A percentile compares a stretch with the other conserved stretches of the same genome.
Conservation (phyloP, 1,284 basidiomycete species). For the Trichosporon coremiiforme region DNA sequence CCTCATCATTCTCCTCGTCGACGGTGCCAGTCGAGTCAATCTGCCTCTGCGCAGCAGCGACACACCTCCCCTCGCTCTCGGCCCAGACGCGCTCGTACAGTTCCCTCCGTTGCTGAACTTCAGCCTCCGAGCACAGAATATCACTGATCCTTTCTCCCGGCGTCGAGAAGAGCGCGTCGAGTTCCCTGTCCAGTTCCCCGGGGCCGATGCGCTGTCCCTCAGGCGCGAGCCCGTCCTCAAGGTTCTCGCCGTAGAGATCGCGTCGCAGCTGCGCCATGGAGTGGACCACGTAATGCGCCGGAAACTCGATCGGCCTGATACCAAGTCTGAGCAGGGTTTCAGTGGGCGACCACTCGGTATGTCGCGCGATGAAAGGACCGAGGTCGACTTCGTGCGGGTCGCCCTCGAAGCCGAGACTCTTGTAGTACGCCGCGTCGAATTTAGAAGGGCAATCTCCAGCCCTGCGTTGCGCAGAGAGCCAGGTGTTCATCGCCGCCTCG, state of each 20-base stretch:
- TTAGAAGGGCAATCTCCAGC: constrained; percentile 32
- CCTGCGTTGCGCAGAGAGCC: constrained; percentile 31
- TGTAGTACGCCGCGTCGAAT: constrained; percentile 35
- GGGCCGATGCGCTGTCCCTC: background rate
- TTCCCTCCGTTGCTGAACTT: constrained; percentile 1
- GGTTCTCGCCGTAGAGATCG: constrained; percentile 21
- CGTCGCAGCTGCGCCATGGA: constrained; percentile 31
- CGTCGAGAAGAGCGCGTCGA: constrained; percentile 28
- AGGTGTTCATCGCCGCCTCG: constrained; percentile 36
- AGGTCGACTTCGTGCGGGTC: constrained; percentile 35
- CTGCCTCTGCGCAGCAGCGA: background rate
- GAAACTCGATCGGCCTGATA: constrained; percentile 39
- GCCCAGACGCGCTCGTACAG: constrained; percentile 2
- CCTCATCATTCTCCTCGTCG: background rate
- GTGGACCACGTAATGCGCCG: constrained; percentile 37
- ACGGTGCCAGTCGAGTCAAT: background rate
- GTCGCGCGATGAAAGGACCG: constrained; percentile 32
- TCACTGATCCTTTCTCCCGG: constrained; percentile 24
- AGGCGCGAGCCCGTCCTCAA: constrained; percentile 19
- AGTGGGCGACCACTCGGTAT: constrained; percentile 37
- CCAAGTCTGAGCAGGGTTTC: constrained; percentile 42
- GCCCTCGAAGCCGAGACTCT: constrained; percentile 34
- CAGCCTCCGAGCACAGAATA: constrained; percentile 11
- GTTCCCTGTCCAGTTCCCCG: constrained; percentile 30
- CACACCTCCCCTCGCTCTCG: background rate